Base-by-base conservation (phyloP, 805 yeast genomes). In the Isabelozyma heimii region DNA sequence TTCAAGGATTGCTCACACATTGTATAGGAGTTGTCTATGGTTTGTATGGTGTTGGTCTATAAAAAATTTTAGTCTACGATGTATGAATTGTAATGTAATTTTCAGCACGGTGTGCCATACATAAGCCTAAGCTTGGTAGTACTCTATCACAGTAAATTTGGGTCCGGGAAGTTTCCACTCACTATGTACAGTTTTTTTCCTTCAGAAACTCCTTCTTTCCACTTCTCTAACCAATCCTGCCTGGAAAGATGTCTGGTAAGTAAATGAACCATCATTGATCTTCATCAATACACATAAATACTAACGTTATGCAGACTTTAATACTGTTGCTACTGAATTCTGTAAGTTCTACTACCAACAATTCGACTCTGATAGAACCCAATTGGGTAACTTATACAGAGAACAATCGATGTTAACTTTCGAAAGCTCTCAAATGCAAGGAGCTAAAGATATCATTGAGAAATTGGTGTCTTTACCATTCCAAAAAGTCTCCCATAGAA, bases 321-420 rank as follows among this genome's bases (percentile, higher is more conserved):
- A 68, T 62, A 68, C 77, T 59, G 77, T 74, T 52, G 78, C 79
- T 49, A 63, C 86, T 70, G 96, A 92, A 73, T 92, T 92, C 76
- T 89, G 97, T 65, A 86, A 81, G 71, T 92, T 91, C 66, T 92
- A 94, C 83, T 94, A 92, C 82, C 87, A 89, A 69, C 96, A 89
- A 72, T 92, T 92, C 65, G 97, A 91, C 73, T 70, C 85, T 61
- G 97, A 92, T 74, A 89, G 98, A 79, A 70, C 90, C 51, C 94
- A 88, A 70, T 83, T 92, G 67, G 96, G 96, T 59, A 87, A 89
- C 76, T 82, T 92, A 63, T 92, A 92, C 84, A 88, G 99, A 69
- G 97, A 90, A 53, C 91, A 89, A 68, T 91, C 97, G 27, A 94
- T 94, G 99, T 79, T 94, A 73, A 94, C 99, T 43, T 94, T 94